Base-by-base conservation (phyloP, 495 filamentous ascomycete species). In the Cudoniella acicularis region DNA sequence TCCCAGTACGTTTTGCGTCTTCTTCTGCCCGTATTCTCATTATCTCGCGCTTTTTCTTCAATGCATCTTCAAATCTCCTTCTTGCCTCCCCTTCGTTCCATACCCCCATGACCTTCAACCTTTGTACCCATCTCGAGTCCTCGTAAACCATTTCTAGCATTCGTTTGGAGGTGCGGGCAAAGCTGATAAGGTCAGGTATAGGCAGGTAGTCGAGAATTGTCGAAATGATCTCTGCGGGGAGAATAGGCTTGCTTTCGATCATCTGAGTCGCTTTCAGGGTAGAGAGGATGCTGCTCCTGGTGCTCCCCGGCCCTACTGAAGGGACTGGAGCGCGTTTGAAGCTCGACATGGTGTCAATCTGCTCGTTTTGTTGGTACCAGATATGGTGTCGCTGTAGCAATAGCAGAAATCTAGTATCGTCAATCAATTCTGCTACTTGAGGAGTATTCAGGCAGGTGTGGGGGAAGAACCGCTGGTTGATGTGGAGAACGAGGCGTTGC, bases 111-210 rank as follows among this genome's bases (percentile, higher is more conserved):
- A 78, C 79, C 65, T 87, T 84, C 27, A 99, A 73, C 59, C 85
- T 82, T 54, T 88, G 85, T 48, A 97, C 87, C 94, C 94, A 99
- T 75, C 93, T 82, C 18, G 91, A 89, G 70, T 99, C 94, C 78
- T 99, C 95, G 75, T 98, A 98, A 10, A 95, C 95, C 92, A 99
- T 99, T 72, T 99, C 94, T 63, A 87, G 88, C 80, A 96, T 85
- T 47, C 91, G 89, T 70, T 84, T 87, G 54, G 91, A 97, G 25
- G 89, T 87, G 25, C 87, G 86, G n/a, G 94, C 94, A 69, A 89
- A 92, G 53, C 85, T 83, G 60, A 97, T 78, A 43, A 94, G 85
- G 66, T 96, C 93, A 55, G 86, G 75, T 40, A 95, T 80, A 26
- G 91, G 86, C 59, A 97, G 83, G 73, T 92, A 90, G 69, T 96